Evolutionary conservation across 2,329 filamentous ascomycete species (phyloP).

Genomic region (Fonsecaea monophora): DNA sequence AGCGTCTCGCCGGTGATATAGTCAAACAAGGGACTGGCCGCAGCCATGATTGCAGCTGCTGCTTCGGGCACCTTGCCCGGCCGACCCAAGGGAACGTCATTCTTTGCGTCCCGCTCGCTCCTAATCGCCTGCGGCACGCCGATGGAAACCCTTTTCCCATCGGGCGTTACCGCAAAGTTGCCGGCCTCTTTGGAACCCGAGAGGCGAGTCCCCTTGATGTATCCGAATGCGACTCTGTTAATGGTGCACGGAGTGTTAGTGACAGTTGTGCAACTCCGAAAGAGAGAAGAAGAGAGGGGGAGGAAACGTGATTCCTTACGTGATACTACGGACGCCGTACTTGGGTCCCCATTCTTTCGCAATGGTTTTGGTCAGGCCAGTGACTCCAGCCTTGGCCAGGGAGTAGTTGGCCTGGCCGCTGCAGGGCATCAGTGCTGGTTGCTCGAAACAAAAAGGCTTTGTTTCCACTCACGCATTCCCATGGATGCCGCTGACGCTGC

Average conservation of each 20-base stretch:
- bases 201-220: background rate
- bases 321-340: background rate
- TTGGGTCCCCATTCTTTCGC: background rate
- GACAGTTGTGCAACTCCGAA: background rate
- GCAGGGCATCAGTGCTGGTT: too few relatives aligned
- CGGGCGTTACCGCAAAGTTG: background rate
- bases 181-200: background rate
- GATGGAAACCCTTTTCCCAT: background rate
- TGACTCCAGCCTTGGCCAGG: background rate
- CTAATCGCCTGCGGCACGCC: background rate
- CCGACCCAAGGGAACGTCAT: background rate
- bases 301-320: background rate
- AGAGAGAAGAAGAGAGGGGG: too few relatives aligned
- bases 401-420: conserved; percentile 7
- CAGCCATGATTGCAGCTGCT: conserved; percentile 75
- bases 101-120: background rate
- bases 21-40: conserved; percentile 80
- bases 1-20: conserved; percentile 89
- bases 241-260: background rate
- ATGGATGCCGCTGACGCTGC: background rate
- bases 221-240: too few relatives aligned
- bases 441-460: too few relatives aligned
- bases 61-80: conserved; percentile 58
- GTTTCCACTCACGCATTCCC: background rate
- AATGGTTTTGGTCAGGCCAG: conserved; percentile 3